Base-by-base conservation (phyloP, 345 rosid species). In the Chamaenerion angustifolium region DNA sequence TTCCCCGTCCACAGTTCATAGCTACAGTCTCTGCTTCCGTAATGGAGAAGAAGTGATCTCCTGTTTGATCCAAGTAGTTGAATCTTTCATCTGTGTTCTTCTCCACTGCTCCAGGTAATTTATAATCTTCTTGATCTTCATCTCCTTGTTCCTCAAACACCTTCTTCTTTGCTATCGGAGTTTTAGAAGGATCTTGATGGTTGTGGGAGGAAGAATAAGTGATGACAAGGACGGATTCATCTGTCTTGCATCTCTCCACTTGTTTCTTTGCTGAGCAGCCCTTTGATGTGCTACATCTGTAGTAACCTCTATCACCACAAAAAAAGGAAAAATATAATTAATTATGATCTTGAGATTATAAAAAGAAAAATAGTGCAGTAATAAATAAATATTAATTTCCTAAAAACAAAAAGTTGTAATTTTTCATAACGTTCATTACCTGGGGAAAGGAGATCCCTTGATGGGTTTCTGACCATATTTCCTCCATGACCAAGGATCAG, bases 401-500 rank as follows among this genome's bases (percentile, higher is more conserved):
- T n/a, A n/a, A n/a, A n/a, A n/a, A n/a, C n/a, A n/a, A n/a, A n/a
- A n/a, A n/a, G n/a, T n/a, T n/a, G n/a, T n/a, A n/a, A n/a, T n/a
- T n/a, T n/a, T 21, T 21, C 25, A 21, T 21, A 21, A n/a, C n/a
- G n/a, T n/a, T n/a, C 4, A 21, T 21, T 21, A 77, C 88, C 88
- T 77, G 23, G 83, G 88, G 66, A 68, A 58, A 61, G 88, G 88
- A 49, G 83, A 81, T 35, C 88, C 88, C 61, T 81, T 81, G 21
- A 81, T 81, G 16, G 88, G 83, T 44, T 81, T 81, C 47, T 81
- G 83, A 18, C 88, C 88, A 57, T 81, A 81, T 58, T 81, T 81
- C 55, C 88, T 81, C 88, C 88, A 81, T 14, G 83, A 81, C 88
- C 88, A 81, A 46, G 63, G 67, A 75, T 81, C 88, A 68, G 72